Evolutionary conservation across 352 stramenopile genomes (phyloP).

Genomic region (Phytopythium litorale): DNA sequence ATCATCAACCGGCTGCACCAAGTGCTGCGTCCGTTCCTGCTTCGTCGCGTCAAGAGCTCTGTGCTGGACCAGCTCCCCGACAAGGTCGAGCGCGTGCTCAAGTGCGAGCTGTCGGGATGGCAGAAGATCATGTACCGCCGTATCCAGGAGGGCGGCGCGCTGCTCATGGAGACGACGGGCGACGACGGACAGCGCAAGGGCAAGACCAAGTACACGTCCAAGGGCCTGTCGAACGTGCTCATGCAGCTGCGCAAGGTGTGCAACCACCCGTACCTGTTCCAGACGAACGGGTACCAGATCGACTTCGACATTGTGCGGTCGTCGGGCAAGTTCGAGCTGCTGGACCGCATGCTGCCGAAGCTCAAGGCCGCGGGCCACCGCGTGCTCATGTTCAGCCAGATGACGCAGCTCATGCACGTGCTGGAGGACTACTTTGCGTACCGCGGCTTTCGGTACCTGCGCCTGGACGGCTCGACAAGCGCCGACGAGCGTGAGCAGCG

Average conservation of each 20-base stretch:
- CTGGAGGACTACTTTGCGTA: conserved; percentile 90
- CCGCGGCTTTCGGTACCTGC: conserved; percentile 92
- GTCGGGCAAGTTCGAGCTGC: conserved; percentile 93
- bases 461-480: conserved; percentile 95
- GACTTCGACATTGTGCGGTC: conserved; percentile 86
- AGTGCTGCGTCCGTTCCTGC: conserved; percentile 79
- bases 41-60: conserved; percentile 83
- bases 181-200: conserved; percentile 58
- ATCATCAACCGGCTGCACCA: conserved; percentile 87
- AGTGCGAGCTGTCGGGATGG: conserved; percentile 84
- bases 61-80: conserved; percentile 85
- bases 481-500: conserved; percentile 95
- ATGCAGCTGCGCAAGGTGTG: conserved; percentile 90
- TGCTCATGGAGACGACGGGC: conserved; percentile 76
- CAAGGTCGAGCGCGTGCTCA: conserved; percentile 85
- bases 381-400: conserved; percentile 90
- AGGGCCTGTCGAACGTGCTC: conserved; percentile 83
- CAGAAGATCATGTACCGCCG: conserved; percentile 88
- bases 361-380: conserved; percentile 91
- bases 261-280: conserved; percentile 88
- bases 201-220: conserved; percentile 83
- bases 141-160: conserved; percentile 83
- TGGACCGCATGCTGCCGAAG: conserved; percentile 96
- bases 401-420: conserved; percentile 90
- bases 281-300: conserved; percentile 79